phyloP scores from a whole-genome alignment of 2,329 filamentous ascomycete genomes.

The Zopfia rhizophila region DNA sequence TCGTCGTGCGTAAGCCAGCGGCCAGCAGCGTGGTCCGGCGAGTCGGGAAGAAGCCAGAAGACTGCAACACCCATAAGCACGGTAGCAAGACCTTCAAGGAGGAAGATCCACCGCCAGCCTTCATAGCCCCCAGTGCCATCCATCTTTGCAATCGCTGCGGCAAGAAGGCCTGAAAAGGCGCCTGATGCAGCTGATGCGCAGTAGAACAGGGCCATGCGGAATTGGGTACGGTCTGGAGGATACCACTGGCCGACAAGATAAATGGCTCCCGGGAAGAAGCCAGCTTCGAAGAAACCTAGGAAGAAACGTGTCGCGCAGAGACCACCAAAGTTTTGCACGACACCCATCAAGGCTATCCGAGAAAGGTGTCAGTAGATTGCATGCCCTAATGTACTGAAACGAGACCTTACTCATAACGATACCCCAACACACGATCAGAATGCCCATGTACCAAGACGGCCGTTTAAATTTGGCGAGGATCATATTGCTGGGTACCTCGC shows the following conservation, averaged over 20 bases:
- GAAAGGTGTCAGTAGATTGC: too few relatives aligned
- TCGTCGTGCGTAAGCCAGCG: conserved; percentile 39
- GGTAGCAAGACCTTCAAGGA: conserved; percentile 26
- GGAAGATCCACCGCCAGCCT: conserved; percentile 41
- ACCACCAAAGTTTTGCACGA: conserved; percentile 58
- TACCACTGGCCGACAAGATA: conserved; percentile 70
- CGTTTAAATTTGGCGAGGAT: conserved; percentile 66
- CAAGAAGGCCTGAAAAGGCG: conserved; percentile 67
- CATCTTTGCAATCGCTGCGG: conserved; percentile 65
- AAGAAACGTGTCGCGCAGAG: conserved; percentile 57
- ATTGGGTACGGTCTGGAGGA: conserved; percentile 63
- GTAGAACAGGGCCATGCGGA: conserved; percentile 66
- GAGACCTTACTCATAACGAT: conserved; percentile 55
- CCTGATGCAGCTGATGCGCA: conserved; percentile 65
- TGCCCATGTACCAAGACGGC: conserved; percentile 42
- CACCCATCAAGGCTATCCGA: conserved; percentile 57
- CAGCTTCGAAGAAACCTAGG: conserved; percentile 38
- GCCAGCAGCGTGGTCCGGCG: conserved; percentile 31
- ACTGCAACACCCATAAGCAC: conserved; percentile 21
- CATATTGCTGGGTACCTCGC: conserved; percentile 65
- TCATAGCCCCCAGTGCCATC: conserved; percentile 59
- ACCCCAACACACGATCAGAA: conserved; percentile 59
- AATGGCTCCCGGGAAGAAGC: conserved; percentile 42
- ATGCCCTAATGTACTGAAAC: too few relatives aligned
- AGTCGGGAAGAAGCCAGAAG: conserved; percentile 27